Conservation (phyloP, 768 basidiomycete genomes). For the Suillus weaverae region DNA sequence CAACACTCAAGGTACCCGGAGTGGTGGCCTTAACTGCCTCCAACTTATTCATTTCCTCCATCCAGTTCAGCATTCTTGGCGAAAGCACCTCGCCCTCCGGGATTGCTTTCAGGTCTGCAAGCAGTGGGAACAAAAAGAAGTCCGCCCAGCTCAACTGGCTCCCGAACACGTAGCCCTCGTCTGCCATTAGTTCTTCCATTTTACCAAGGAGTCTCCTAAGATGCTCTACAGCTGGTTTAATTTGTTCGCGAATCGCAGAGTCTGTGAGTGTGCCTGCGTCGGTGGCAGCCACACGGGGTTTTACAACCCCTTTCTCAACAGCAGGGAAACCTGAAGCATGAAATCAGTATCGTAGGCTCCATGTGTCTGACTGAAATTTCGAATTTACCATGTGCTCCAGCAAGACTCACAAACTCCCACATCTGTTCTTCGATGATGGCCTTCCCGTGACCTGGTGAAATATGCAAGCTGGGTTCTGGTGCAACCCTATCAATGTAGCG, state of each 20-base stretch:
- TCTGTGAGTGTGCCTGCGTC: constrained; percentile 26
- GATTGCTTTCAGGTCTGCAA: constrained; percentile 30
- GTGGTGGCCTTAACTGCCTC: constrained; percentile 27
- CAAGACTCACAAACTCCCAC: constrained; percentile 35
- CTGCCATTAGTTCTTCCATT: constrained; percentile 25
- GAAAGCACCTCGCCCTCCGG: constrained; percentile 28
- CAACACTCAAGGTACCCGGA: constrained; percentile 25
- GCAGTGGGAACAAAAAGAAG: constrained; percentile 33
- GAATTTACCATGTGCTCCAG: constrained; percentile 22
- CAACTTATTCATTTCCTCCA: constrained; percentile 25
- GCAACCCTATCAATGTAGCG: constrained; percentile 31
- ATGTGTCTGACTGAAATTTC: neutral
- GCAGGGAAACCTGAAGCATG: constrained; percentile 25
- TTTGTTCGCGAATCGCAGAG: constrained; percentile 19
- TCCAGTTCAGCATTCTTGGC: constrained; percentile 24
- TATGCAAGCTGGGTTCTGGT: constrained; percentile 27
- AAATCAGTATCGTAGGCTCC: constrained; percentile 5
- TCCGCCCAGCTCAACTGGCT: constrained; percentile 31
- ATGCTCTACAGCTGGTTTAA: constrained; percentile 18
- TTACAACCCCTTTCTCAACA: constrained; percentile 33
- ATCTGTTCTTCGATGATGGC: constrained; percentile 27
- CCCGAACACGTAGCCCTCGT: constrained; percentile 31
- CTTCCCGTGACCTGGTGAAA: constrained; percentile 22
- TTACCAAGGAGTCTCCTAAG: constrained; percentile 19
- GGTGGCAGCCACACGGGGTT: constrained; percentile 28